Base-by-base conservation (phyloP, 768 basidiomycete species). In the Pisolithus sp. region DNA sequence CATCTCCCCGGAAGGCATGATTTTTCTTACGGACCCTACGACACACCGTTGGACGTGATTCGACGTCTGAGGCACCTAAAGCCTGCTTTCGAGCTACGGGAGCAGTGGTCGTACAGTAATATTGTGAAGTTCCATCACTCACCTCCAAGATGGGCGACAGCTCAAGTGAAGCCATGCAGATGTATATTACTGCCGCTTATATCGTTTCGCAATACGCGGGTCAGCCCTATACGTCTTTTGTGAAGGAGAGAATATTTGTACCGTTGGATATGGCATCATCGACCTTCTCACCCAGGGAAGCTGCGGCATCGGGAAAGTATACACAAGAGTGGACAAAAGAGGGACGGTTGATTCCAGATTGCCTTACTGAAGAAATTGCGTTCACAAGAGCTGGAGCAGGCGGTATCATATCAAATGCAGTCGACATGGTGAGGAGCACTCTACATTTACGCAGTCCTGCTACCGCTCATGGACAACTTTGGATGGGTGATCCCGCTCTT, bases 191-290 rank as follows among this genome's bases (percentile, higher is more conserved):
- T 0, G 66, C 54, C 5, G 50, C 68, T 1, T 57, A 76, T 40
- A 55, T 77, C 10, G 53, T 77, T 23, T 55, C 60, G 8, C 63
- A 48, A 21, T 71, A 71, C 43, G 52, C 72, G 0, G 68, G 60
- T 2, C 58, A 59, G 40, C 42, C 64, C 2, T 77, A 72, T 51
- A 57, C 60, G 8, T 61, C 69, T 2, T 80, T 76, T 34, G 73
- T 76, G 17, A 55, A 64, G 17, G 64, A 68, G 24, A 74, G 74
- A 8, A 66, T 79, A 12, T 70, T 78, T 46, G 28, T 49, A 0
- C 74, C 74, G 0, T 54, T 78, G 7, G 61, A 61, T 17, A 77
- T 80, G 76, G 51, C 58, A 0, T 59, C 64, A 2, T 71, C 75
- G 1, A 77, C 73, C 0, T 74, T 70, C 49, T 71, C 64, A 2